Evolutionary conservation across 257 asterid genomes (phyloP), one percentile per base, ranked within the genome.

Genomic region (Lavandula angustifolia): DNA sequence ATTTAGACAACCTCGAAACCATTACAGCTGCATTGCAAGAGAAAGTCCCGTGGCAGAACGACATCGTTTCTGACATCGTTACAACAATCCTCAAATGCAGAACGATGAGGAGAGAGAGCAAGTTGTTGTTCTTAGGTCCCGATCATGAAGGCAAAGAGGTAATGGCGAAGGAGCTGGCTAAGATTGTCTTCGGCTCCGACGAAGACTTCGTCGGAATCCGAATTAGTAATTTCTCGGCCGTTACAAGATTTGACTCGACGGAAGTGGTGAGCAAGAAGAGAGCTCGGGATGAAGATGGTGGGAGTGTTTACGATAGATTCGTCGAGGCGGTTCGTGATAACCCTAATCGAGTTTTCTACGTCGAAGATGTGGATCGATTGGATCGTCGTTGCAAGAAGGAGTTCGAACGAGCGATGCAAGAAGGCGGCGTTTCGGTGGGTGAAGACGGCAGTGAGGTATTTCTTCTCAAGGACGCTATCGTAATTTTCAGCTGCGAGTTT

Each of bases 141-240:
- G 99, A 89, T 61, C 49, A 48, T 14, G 76, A 75, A 17, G 96
- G 88, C 3, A 92, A 87, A 65, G 96, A 85, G 70, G 79, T 63
- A 16, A 60, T 82, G 34, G 91, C 90, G 7, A 84, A 75, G 67
- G 99, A 92, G 67, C 54, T 92, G 3, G 89, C 94, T 0, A 82
- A 62, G 40, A 41, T 73, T 14, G 75, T 86, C 10, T 92, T 87
- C 38, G 96, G 87, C 6, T 84, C 86, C 5, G 41, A 72, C 43
- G 91, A 82, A 18, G 69, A 68, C 71, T 79, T 81, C 60, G 12
- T 74, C 1, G 10, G 82, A 9, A 63, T 87, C 27, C 78, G 89
- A 2, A 62, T 75, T 9, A 85, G 96, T 64, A 71, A 70, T 7
- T 85, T 83, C 59, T 74, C 87, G 7, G 6, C 74, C 0, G 33